These are phyloP conservation scores for Hypericum perforatum DNA, from an alignment of 345 rosid species.

Conservation along the genomic window DNA sequence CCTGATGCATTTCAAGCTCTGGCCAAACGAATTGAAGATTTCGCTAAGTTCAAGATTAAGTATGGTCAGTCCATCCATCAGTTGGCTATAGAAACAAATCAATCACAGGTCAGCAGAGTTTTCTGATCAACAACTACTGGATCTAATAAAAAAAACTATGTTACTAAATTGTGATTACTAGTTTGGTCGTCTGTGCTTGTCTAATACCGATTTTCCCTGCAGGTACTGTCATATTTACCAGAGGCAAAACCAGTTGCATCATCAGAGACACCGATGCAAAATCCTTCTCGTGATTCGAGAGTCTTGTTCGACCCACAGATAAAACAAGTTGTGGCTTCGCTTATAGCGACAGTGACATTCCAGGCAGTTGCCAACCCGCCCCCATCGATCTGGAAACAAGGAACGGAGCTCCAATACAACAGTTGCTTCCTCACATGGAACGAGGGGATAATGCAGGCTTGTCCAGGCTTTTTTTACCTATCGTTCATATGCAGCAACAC, in stretches of 20 bases:
- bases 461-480: too few species aligned
- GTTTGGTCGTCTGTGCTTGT: too few species aligned
- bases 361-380: conserved; percentile 9
- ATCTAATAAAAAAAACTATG: too few species aligned
- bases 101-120: not conserved
- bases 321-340: conserved; percentile 5
- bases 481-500: too few species aligned
- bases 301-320: too few species aligned
- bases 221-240: not conserved
- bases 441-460: too few species aligned
- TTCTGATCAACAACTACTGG: too few species aligned
- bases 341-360: conserved; percentile 11
- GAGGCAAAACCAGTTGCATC: not conserved
- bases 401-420: too few species aligned
- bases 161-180: too few species aligned
- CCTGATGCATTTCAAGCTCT: conserved; percentile 5
- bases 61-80: conserved; percentile 11
- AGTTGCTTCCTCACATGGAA: too few species aligned
- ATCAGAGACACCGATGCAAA: too few species aligned
- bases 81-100: conserved; percentile 1
- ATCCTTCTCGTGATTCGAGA: too few species aligned
- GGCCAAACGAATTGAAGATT: not conserved
- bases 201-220: not conserved
- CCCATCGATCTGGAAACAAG: not conserved
- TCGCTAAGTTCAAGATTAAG: not conserved